A percentile compares a stretch with the other conserved stretches of the same genome.
Conservation (phyloP, 371 early-diverging fungal genomes). For the Mucor irregularis region DNA sequence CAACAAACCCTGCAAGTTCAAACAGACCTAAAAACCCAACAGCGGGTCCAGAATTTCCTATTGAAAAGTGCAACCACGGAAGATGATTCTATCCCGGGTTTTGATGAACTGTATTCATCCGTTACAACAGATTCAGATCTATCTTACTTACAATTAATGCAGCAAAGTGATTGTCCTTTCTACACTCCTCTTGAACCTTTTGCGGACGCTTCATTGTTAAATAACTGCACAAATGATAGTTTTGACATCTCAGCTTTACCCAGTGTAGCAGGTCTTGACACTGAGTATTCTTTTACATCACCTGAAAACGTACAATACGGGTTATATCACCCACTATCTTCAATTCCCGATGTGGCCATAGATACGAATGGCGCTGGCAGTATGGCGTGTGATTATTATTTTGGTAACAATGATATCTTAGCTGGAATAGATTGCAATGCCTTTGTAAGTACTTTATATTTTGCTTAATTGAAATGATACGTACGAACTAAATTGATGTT, state of each 20-base stretch:
- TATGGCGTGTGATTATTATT: constrained; percentile 1
- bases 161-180: constrained; percentile 2
- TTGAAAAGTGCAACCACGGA: not conserved
- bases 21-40: constrained; percentile 10
- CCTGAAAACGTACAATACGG: too few relatives aligned
- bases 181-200: constrained; percentile 9
- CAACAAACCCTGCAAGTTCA: constrained; percentile 13
- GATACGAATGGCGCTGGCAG: too few relatives aligned
- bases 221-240: not conserved
- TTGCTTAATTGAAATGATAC: too few relatives aligned
- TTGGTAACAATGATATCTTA: constrained; percentile 4
- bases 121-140: constrained; percentile 7
- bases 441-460: constrained; percentile 5
- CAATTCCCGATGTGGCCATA: not conserved
- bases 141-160: constrained; percentile 8
- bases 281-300: not conserved
- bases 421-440: not conserved
- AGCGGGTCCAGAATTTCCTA: constrained; percentile 7
- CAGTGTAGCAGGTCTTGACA: constrained; percentile 8
- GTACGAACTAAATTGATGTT: too few relatives aligned
- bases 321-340: not conserved
- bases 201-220: not conserved
- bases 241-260: constrained; percentile 3
- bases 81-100: not conserved
- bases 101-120: constrained; percentile 10